Conservation (phyloP, 495 filamentous ascomycete genomes). For the Viridothelium virens region DNA sequence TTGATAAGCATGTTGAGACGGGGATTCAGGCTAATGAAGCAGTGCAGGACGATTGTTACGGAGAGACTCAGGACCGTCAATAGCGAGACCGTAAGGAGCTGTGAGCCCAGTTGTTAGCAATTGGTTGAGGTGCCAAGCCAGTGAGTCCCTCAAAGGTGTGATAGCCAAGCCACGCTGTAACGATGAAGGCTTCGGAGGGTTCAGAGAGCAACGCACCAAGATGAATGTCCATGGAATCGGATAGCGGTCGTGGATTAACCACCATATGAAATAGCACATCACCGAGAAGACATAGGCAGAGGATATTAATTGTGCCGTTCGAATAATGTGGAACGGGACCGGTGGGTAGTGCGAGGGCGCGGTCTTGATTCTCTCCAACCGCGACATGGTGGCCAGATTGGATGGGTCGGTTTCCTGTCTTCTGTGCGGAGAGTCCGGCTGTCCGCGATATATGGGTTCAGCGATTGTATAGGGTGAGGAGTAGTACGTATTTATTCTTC, state of each 20-base stretch:
- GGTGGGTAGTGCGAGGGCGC: constrained; percentile 51
- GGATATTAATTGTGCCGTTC: constrained; percentile 45
- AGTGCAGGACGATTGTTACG: constrained; percentile 50
- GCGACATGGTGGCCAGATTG: constrained; percentile 7
- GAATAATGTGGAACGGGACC: constrained; percentile 52
- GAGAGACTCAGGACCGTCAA: constrained; percentile 48
- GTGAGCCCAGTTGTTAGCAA: constrained; percentile 1
- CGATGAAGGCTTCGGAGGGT: constrained; percentile 1
- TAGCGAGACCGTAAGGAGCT: constrained; percentile 52
- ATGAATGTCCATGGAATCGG: constrained; percentile 58
- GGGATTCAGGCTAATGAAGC: constrained; percentile 49
- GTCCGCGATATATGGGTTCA: not conserved
- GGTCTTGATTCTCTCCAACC: constrained; percentile 22
- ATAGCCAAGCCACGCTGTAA: constrained; percentile 13
- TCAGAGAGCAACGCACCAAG: constrained; percentile 40
- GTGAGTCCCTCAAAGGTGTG: constrained; percentile 4
- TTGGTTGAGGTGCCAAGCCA: constrained; percentile 7
- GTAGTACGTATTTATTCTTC: not conserved
- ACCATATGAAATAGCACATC: constrained; percentile 54
- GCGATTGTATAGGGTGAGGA: constrained; percentile 11
- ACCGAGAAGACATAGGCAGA: constrained; percentile 51
- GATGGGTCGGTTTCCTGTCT: not conserved
- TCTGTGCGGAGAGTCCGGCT: constrained; percentile 5
- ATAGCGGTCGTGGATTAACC: constrained; percentile 48
- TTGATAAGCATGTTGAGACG: constrained; percentile 49